Evolutionary conservation across 257 asterid genomes (phyloP).

Genomic region (Solanum infundibuliforme): DNA sequence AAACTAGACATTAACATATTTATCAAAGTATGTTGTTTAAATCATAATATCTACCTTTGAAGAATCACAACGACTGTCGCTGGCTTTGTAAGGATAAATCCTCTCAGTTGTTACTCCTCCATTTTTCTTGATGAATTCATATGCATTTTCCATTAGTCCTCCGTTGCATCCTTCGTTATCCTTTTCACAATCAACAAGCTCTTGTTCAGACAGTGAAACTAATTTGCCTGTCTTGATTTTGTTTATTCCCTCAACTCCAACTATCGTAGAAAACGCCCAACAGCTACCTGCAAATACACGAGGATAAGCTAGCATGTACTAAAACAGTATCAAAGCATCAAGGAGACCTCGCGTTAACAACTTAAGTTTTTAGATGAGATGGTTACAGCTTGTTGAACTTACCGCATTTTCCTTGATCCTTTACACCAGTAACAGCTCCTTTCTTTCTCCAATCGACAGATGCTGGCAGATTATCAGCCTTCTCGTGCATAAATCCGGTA

Average conservation of each 20-base stretch:
- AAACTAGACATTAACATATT: not conserved
- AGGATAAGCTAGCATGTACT: not conserved
- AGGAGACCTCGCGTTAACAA: not conserved
- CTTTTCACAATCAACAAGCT: constrained; percentile 66
- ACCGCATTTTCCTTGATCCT: constrained; percentile 90
- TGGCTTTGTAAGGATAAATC: constrained; percentile 59
- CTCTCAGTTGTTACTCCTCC: constrained; percentile 75
- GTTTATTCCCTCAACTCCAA: constrained; percentile 88
- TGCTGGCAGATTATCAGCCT: constrained; percentile 33
- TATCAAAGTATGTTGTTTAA: not conserved
- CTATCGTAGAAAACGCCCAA: constrained; percentile 89
- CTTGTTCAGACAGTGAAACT: constrained; percentile 80
- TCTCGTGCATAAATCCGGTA: constrained; percentile 49
- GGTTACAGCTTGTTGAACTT: not conserved
- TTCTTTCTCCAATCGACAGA: constrained; percentile 78
- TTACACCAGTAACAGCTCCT: constrained; percentile 69
- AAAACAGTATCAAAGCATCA: not conserved
- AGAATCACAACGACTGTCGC: constrained; percentile 48
- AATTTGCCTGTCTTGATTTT: constrained; percentile 54
- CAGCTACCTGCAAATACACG: constrained; percentile 52
- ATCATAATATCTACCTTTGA: constrained; percentile 28
- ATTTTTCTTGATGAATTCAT: constrained; percentile 51
- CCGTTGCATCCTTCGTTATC: constrained; percentile 83
- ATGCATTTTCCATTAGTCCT: constrained; percentile 75
- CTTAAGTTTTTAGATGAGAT: not conserved